Base-by-base conservation (phyloP, 306 rosid species). In the Begonia fuchsioides region DNA sequence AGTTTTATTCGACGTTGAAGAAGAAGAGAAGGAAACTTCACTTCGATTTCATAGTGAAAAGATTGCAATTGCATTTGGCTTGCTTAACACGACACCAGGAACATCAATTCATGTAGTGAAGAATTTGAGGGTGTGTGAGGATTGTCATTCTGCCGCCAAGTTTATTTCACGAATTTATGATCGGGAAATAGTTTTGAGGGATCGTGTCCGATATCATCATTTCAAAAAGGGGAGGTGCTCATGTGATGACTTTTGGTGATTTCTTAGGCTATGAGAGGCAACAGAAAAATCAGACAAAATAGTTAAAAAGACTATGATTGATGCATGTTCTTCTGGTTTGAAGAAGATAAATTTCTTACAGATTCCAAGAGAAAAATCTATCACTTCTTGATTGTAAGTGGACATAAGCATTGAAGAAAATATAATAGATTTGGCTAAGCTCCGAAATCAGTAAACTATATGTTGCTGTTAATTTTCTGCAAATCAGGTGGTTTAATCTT, bases 21-120 rank as follows among this genome's bases (percentile, higher is more conserved):
- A 80, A 67, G 78, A 79, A 66, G 87, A 70, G 68, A 80, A 80
- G 70, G 90, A 73, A 70, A 63, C 48, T 52, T 72, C 64, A 8
- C 47, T 76, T 11, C 61, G 38, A 15, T 61, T 55, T 62, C 78
- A 79, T 49, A 75, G 83, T 32, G 80, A 79, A 55, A 79, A 76
- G 68, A 64, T 76, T 58, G 82, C 87, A 39, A 53, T 73, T 70
- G 88, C 88, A 64, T 73, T 76, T 39, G 76, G 78, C 19, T 66
- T 76, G 15, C 61, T 80, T 15, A 50, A 68, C 44, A 63, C 78
- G 15, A 65, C 56, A 44, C 74, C 81, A 1, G 81, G 83, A 51
- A 65, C 79, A 41, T 54, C 81, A 12, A 62, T 80, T 44, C 71
- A 51, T 11, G 61, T 80, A 13, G 67, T 71, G 61, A 76, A 80